Evolutionary conservation across 495 filamentous ascomycete genomes (phyloP), one percentile per base, ranked within the genome.

Genomic region (Tetracladium setigerum): DNA sequence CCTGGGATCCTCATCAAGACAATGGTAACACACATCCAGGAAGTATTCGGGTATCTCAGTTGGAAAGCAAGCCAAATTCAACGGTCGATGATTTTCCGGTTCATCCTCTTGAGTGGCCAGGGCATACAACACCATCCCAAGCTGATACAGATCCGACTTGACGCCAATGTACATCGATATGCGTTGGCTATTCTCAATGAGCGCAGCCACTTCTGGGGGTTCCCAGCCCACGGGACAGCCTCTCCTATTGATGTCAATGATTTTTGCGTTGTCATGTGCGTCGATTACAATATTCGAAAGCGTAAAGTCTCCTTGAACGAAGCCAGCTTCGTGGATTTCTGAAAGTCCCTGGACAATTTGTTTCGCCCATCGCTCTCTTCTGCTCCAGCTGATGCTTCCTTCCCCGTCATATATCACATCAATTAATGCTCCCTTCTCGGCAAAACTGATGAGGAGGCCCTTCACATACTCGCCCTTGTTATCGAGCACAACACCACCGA

Each of bases 101-200:
- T 98, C 92, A 55, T 96, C 92, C 33, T 88, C 76, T 50, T 87
- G 77, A 53, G 81, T 86, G 3, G 88, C 90, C 31, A 98, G 67
- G 7, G 87, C 89, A 89, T 91, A 98, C 3, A 98, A 72, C 1
- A 95, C 91, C 94, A 98, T 98, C 19, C 92, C 92, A 2, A 97
- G 72, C 58, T 98, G 92, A 58, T 82, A 98, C 1, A 97, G 71
- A 63, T 98, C 92, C 0, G 90, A 95, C 64, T 97, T 98, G 65
- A 96, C 88, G 5, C 92, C 92, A 61, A 98, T 97, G 61, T 95
- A 95, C 87, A 98, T 96, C 22, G 87, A 86, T 24, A 98, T 92
- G 19, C 89, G 77, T 61, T 96, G 92, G 46, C 87, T 88, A 67
- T 84, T 90, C 43, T 90, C 82, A 49, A 98, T 94, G 55, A 96